A percentile compares a stretch with the other conserved stretches of the same genome.
Evolutionary conservation across 768 basidiomycete species (phyloP).

Genomic region (Podaxis mareebaensis): DNA sequence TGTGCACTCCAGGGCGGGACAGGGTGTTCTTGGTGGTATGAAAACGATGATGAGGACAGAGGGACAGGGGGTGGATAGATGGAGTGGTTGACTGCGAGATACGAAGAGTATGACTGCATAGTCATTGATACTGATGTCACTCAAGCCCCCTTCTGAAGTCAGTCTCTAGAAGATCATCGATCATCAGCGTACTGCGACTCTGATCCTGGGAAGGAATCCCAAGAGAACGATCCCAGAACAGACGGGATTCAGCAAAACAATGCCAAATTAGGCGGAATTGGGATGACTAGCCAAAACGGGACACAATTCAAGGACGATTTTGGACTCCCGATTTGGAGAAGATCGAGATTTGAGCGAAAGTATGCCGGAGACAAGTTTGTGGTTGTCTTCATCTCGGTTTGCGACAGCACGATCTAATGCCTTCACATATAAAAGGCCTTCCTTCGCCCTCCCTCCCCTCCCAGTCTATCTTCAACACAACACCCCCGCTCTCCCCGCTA

Average conservation of each 20-base stretch:
- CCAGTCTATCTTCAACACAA: constrained; percentile 7
- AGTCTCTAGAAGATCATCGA: not conserved
- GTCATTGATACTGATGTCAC: constrained; percentile 4
- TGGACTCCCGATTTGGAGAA: constrained; percentile 6
- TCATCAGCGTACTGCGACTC: not conserved
- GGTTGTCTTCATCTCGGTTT: constrained; percentile 9
- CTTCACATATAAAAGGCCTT: constrained; percentile 18
- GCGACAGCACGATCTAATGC: constrained; percentile 11
- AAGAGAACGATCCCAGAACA: constrained; percentile 4
- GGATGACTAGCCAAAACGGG: not conserved
- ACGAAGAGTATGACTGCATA: not conserved
- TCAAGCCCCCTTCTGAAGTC: not conserved
- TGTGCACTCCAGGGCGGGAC: not conserved
- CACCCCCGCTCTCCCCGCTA: not conserved
- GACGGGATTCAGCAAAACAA: constrained; percentile 9
- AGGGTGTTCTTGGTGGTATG: not conserved
- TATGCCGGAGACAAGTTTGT: constrained; percentile 3
- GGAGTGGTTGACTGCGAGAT: not conserved
- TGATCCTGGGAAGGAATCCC: constrained; percentile 3
- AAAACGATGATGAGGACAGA: not conserved
- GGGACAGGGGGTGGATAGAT: not conserved
- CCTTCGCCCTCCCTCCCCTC: not conserved
- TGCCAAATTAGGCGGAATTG: not conserved
- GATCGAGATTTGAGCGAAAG: constrained; percentile 13
- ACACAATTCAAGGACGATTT: constrained; percentile 1